Evolutionary conservation across 768 basidiomycete species (phyloP).

Genomic region (Podaxis sp.): DNA sequence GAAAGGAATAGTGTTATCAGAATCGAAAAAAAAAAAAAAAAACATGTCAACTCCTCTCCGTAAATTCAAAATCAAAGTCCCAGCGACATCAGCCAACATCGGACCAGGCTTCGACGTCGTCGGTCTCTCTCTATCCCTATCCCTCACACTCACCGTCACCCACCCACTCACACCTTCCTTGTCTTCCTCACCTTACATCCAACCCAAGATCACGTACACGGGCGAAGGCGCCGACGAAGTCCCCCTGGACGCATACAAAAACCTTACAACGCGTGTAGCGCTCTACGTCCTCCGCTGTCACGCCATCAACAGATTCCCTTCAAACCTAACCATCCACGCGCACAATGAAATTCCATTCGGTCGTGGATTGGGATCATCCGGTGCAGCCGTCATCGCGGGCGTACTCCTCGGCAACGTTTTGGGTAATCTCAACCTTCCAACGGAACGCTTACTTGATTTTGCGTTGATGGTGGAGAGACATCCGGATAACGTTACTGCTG

Average conservation of each 20-base stretch:
- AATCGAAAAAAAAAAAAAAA: too few species aligned
- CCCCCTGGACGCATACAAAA: slow-evolving; percentile 93
- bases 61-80: slow-evolving; percentile 75
- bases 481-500: slow-evolving; percentile 98
- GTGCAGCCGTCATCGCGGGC: slow-evolving; percentile 98
- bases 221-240: slow-evolving; percentile 92
- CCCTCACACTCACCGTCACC: slow-evolving; percentile 53
- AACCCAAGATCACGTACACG: slow-evolving; percentile 71
- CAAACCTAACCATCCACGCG: slow-evolving; percentile 70
- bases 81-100: slow-evolving; percentile 98
- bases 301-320: slow-evolving; percentile 70
- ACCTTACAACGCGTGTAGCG: slow-evolving; percentile 94
- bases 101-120: slow-evolving; percentile 99
- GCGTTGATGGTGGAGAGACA: slow-evolving; percentile 99
- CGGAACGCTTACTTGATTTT: slow-evolving; percentile 83
- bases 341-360: slow-evolving; percentile 98
- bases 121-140: slow-evolving; percentile 91
- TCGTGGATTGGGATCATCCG: slow-evolving; percentile 95
- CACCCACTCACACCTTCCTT: slow-evolving; percentile 82
- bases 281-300: slow-evolving; percentile 97
- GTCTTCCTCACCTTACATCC: slow-evolving; percentile 33
- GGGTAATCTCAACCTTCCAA: slow-evolving; percentile 68
- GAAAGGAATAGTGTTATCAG: background rate
- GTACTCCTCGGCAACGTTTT: slow-evolving; percentile 88
- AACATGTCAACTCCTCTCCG: slow-evolving; percentile 23